Base-by-base conservation (phyloP, 257 asterid species). In the Paraleonurus japonicus region DNA sequence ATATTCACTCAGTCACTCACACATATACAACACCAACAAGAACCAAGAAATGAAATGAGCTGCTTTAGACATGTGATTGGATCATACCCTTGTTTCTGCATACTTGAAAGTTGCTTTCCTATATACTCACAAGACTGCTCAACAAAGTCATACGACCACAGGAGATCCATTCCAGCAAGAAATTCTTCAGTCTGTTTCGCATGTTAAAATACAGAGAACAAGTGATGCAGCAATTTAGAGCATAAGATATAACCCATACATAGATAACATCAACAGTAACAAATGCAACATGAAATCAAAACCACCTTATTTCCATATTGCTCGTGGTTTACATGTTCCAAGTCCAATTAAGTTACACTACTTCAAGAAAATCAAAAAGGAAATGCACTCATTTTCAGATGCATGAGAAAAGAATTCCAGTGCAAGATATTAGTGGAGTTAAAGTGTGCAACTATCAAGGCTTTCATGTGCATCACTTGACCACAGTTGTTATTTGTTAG, bases 51-150 rank as follows among this genome's bases (percentile, higher is more conserved):
- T 26, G 27, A 78, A 69, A 32, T 23, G 47, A 45, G 61, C 66
- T 28, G 65, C 53, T 48, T 35, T 9, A 73, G 71, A 47, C 72
- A 78, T 48, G 69, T 60, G 72, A 67, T 22, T 45, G 27, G 64
- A 30, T 67, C 83, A 69, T 87, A 95, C 99, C 94, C 87, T 65
- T 81, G 92, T 82, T 92, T 95, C 78, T 92, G 97, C 95, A 95
- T 87, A 78, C 76, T 82, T 30, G 98, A 77, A 71, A 89, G 94
- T 75, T 88, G 95, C 81, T 85, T 85, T 67, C 72, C 72, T 51
- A 86, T 65, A 67, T 81, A 85, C 61, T 89, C 96, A 53, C 97
- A 88, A 23, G 90, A 71, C 60, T 83, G 85, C 75, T 84, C 95
- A 63, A 95, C 82, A 70, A 78, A 88, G 72, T 87, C 96, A 75